A percentile compares a stretch with the other conserved stretches of the same genome.
Evolutionary conservation across 306 rosid genomes (phyloP).

Genomic region (Mucuna pruriens): DNA sequence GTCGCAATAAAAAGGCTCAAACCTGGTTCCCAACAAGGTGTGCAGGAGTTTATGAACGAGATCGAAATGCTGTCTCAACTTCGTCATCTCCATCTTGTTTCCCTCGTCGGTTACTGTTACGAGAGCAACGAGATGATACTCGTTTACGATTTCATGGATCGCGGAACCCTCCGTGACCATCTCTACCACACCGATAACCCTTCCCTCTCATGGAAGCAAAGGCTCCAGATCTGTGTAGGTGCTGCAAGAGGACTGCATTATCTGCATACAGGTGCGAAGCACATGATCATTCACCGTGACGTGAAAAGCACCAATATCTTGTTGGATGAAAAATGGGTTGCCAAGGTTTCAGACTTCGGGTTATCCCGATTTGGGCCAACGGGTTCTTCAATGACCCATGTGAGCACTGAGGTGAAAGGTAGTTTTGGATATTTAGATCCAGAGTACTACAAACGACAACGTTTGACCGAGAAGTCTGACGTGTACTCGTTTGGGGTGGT

Average conservation of each 20-base stretch:
- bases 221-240: conserved; percentile 26
- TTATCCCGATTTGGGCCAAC: background rate
- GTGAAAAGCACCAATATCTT: conserved; percentile 51
- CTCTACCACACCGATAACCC: conserved; percentile 5
- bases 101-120: conserved; percentile 33
- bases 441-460: background rate
- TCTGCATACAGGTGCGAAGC: conserved; percentile 41
- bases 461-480: conserved; percentile 11
- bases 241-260: conserved; percentile 44
- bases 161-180: conserved; percentile 44
- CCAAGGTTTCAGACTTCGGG: conserved; percentile 60
- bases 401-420: conserved; percentile 17
- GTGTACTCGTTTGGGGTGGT: conserved; percentile 26
- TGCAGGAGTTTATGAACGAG: conserved; percentile 22
- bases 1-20: conserved; percentile 32
- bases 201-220: conserved; percentile 40
- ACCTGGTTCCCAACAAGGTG: background rate
- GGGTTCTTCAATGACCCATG: background rate
- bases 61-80: conserved; percentile 37
- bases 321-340: conserved; percentile 44
- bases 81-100: conserved; percentile 22
- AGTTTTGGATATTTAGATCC: conserved; percentile 21
- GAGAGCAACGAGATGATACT: conserved; percentile 42
- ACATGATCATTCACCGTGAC: conserved; percentile 56
- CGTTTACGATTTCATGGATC: conserved; percentile 41